Evolutionary conservation across 73 alveolate genomes (phyloP).

Genomic region (Paramecium sonneborni): DNA sequence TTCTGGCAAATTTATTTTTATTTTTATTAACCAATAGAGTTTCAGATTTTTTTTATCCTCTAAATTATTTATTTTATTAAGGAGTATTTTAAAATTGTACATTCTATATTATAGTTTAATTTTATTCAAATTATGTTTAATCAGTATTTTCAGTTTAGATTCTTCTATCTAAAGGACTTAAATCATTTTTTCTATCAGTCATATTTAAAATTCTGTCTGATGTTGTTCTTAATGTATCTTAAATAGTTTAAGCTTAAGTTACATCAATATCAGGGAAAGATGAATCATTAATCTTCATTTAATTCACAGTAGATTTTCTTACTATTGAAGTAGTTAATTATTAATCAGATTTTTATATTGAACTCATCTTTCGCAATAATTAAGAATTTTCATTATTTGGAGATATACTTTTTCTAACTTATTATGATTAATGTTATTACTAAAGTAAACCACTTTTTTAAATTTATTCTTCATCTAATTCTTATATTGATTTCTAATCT

Average conservation of each 20-base stretch:
- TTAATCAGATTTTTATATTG: background rate
- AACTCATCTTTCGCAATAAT: background rate
- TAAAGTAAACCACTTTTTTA: background rate
- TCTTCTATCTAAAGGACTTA: background rate
- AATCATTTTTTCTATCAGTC: slow-evolving; percentile 8
- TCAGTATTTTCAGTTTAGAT: slow-evolving; percentile 15
- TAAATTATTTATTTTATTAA: background rate
- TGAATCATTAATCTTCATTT: slow-evolving; percentile 14
- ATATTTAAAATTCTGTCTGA: background rate
- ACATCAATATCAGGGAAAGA: background rate
- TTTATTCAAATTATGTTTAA: background rate
- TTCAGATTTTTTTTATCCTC: background rate
- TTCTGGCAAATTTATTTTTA: background rate
- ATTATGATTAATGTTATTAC: background rate
- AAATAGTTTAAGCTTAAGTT: slow-evolving; percentile 36
- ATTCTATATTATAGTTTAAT: background rate
- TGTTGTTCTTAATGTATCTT: slow-evolving; percentile 6
- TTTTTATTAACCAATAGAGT: background rate
- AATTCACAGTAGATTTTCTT: background rate
- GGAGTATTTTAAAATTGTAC: background rate
- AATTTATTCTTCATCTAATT: slow-evolving; percentile 1
- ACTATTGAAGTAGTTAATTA: background rate
- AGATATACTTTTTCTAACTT: background rate
- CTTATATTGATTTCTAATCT: background rate
- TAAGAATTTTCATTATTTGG: background rate